phyloP scores from a whole-genome alignment of 768 basidiomycete genomes.

The Kwoniella sp. region DNA sequence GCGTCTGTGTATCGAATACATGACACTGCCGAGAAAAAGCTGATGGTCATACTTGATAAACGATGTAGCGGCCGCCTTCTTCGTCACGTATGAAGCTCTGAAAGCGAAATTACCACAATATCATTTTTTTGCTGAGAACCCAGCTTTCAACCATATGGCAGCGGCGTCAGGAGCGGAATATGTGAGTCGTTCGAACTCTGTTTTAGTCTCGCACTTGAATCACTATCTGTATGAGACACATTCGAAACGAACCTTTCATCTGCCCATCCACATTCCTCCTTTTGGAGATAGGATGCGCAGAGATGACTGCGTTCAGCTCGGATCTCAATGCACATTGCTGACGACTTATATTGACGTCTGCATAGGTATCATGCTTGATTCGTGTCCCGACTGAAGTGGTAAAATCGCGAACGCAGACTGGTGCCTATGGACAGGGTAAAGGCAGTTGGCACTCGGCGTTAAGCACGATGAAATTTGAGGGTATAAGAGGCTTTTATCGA shows the following conservation, averaged over 20 bases:
- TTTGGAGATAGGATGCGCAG: no score
- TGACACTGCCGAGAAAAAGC: no score
- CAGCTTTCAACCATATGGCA: slow-evolving; percentile 63
- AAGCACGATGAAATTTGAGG: slow-evolving; percentile 61
- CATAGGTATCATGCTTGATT: slow-evolving; percentile 77
- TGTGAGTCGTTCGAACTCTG: slow-evolving; percentile 58
- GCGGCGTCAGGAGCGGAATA: slow-evolving; percentile 63
- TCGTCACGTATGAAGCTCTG: slow-evolving; percentile 86
- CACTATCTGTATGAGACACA: no score
- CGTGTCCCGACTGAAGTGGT: slow-evolving; percentile 96
- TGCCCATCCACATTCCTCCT: no score
- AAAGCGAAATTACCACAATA: slow-evolving; percentile 73
- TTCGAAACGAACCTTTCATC: no score
- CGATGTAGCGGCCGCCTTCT: slow-evolving; percentile 82
- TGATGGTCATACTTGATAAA: neutral
- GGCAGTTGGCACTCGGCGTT: slow-evolving; percentile 51
- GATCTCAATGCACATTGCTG: no score
- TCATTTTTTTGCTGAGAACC: slow-evolving; percentile 59
- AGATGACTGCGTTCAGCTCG: no score
- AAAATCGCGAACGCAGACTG: slow-evolving; percentile 89
- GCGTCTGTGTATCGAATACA: no score
- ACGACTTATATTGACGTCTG: no score
- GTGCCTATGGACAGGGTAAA: slow-evolving; percentile 64
- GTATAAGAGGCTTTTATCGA: slow-evolving; percentile 78
- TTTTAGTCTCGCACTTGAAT: no score